These are phyloP conservation scores for Eudorina sp. DNA, from an alignment of 139 green algal genomes.

Conservation along the genomic window DNA sequence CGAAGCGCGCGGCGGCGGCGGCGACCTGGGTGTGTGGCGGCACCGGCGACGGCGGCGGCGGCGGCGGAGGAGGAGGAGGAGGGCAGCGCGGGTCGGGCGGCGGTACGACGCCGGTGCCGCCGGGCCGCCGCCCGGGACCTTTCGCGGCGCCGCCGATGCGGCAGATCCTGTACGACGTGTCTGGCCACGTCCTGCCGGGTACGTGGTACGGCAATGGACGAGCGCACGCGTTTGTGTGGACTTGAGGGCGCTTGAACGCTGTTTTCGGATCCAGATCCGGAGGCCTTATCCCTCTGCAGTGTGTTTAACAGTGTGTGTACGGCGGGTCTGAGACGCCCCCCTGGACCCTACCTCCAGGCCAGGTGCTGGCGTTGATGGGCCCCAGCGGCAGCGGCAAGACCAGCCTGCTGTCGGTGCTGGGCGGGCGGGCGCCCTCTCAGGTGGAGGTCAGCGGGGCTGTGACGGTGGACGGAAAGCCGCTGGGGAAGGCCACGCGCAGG, in stretches of 20 bases:
- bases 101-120: background rate
- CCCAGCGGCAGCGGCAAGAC: constrained; percentile 86
- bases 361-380: constrained; percentile 74
- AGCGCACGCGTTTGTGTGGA: too few relatives aligned
- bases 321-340: too few relatives aligned
- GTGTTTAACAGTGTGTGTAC: too few relatives aligned
- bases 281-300: too few relatives aligned
- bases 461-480: constrained; percentile 78
- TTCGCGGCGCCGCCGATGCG: background rate
- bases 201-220: too few relatives aligned
- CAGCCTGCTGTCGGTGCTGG: constrained; percentile 80
- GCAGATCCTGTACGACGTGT: constrained; percentile 64
- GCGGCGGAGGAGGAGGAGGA: background rate
- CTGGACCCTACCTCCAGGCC: constrained; percentile 16
- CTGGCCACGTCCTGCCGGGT: constrained; percentile 59
- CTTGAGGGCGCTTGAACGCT: too few relatives aligned
- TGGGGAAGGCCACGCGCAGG: constrained; percentile 78
- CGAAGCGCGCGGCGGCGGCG: background rate
- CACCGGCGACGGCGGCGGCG: background rate
- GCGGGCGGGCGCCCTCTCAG: constrained; percentile 58
- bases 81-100: background rate
- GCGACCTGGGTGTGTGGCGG: background rate
- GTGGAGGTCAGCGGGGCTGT: constrained; percentile 60
- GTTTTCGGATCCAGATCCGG: too few relatives aligned
- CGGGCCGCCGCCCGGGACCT: background rate